phyloP scores from a whole-genome alignment of 192 early-diverging fungal genomes.

The Coemansia sp. region DNA sequence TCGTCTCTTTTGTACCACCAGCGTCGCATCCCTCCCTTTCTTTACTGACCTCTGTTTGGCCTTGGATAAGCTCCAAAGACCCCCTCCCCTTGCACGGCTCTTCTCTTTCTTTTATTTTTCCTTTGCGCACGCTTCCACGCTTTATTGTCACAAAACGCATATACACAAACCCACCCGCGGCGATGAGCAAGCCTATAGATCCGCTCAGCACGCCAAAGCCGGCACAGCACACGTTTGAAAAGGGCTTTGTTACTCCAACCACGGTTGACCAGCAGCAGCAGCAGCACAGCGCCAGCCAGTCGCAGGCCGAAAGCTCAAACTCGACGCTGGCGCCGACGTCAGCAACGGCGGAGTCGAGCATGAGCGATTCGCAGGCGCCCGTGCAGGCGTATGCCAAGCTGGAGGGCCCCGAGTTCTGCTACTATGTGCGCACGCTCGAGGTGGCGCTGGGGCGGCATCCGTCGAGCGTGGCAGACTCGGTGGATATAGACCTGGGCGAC shows the following conservation, averaged over 20 bases:
- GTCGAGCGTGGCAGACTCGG: slow-evolving; percentile 57
- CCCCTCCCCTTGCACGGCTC: neutral
- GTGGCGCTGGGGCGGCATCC: slow-evolving; percentile 75
- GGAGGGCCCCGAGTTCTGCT: slow-evolving; percentile 78
- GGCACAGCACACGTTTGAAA: slow-evolving; percentile 22
- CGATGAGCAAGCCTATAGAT: slow-evolving; percentile 32
- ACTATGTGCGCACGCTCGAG: slow-evolving; percentile 79
- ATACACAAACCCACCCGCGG: too few species aligned
- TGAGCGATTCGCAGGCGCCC: slow-evolving; percentile 44
- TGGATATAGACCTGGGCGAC: slow-evolving; percentile 85
- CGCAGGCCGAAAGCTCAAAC: slow-evolving; percentile 1
- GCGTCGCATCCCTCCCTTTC: neutral
- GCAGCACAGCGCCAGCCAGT: neutral
- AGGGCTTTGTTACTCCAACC: slow-evolving; percentile 10
- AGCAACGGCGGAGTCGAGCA: slow-evolving; percentile 6
- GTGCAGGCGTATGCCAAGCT: slow-evolving; percentile 91
- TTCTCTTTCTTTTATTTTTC: neutral
- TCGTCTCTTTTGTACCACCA: slow-evolving; percentile 4
- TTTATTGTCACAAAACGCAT: neutral
- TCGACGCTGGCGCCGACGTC: slow-evolving; percentile 10
- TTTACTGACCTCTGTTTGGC: neutral
- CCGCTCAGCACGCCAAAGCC: slow-evolving; percentile 31
- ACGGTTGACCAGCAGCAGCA: too few species aligned
- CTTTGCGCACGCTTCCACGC: neutral
- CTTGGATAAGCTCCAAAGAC: neutral